Percentiles rank a stretch among this genome's conserved stretches.
Evolutionary conservation across 2,329 filamentous ascomycete species (phyloP).

Genomic region (Paramyrothecium roridum): DNA sequence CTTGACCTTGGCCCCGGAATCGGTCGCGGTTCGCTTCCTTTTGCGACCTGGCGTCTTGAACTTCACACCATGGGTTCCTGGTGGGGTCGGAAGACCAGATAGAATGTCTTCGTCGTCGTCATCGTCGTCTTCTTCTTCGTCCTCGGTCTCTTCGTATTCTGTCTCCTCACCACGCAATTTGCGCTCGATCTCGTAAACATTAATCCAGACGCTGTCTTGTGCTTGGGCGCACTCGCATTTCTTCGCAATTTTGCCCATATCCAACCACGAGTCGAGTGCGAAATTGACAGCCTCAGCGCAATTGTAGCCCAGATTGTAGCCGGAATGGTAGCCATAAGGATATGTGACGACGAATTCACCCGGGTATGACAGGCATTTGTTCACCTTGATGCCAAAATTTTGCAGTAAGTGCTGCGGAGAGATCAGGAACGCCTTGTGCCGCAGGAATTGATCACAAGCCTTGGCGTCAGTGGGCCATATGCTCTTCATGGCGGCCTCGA

Average conservation of each 20-base stretch:
- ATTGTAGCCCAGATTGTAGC: slow-evolving; percentile 97
- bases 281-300: slow-evolving; percentile 99
- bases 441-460: slow-evolving; percentile 90
- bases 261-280: slow-evolving; percentile 89
- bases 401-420: slow-evolving; percentile 84
- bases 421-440: slow-evolving; percentile 96
- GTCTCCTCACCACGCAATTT: slow-evolving; percentile 88
- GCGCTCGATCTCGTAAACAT: slow-evolving; percentile 92
- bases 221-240: slow-evolving; percentile 95
- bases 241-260: slow-evolving; percentile 92
- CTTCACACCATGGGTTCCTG: slow-evolving; percentile 69
- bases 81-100: slow-evolving; percentile 75
- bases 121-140: slow-evolving; percentile 65
- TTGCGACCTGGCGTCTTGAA: slow-evolving; percentile 61
- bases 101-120: slow-evolving; percentile 60
- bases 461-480: slow-evolving; percentile 96
- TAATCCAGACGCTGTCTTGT: slow-evolving; percentile 97
- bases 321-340: slow-evolving; percentile 96
- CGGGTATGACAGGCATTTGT: slow-evolving; percentile 91
- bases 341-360: slow-evolving; percentile 99
- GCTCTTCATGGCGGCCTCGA: slow-evolving; percentile 91
- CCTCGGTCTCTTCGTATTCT: slow-evolving; percentile 76
- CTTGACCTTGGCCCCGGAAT: slow-evolving; percentile 45
- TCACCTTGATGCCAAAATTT: slow-evolving; percentile 92
- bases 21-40: slow-evolving; percentile 40